Evolutionary conservation across 495 filamentous ascomycete species (phyloP), one percentile per base, ranked within the genome.

Genomic region (Astrocystis sublimbata): DNA sequence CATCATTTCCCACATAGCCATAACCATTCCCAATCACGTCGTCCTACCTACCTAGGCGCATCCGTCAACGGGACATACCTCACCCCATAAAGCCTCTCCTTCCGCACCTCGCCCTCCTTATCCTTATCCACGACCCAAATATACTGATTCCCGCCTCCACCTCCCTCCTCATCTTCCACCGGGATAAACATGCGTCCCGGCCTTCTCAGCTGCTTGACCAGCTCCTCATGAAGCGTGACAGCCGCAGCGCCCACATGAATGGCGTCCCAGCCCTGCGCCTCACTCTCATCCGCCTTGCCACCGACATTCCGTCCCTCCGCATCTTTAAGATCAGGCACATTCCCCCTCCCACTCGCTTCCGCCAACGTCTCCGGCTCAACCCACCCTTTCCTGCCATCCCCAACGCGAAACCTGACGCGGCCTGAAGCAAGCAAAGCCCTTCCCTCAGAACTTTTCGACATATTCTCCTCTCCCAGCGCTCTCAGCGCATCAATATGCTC

Each of bases 211-310:
- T 98, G 94, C 42, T 88, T 83, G 47, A 96, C 73, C 66, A 99
- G 73, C 63, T 82, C 80, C 38, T 83, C 68, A 70, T 97, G 93
- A 49, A 96, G 76, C 66, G 83, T 80, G 65, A 76, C 81, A 13
- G 96, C 93, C 23, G 92, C 92, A 2, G 94, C 94, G 0, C 94
- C 94, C 9, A 99, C 94, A 73, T 98, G 94, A 59, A 99, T 97
- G 8, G 91, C 94, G 82, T 98, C 93, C 81, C 85, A 88, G 19
- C 74, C 73, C 30, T 82, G 87, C 15, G 74, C 69, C 9, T 68
- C 62, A 10, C 66, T 64, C 45, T 72, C 73, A 7, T 71, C 68
- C 19, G 55, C 71, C 67, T 59, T 79, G 71, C 73, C 71, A 2
- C 60, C 60, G 2, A 62, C 60, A 4, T 62, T 55, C 6, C 10